Conservation (phyloP, 2,329 filamentous ascomycete genomes). For the Ascosphaera acerosa region DNA sequence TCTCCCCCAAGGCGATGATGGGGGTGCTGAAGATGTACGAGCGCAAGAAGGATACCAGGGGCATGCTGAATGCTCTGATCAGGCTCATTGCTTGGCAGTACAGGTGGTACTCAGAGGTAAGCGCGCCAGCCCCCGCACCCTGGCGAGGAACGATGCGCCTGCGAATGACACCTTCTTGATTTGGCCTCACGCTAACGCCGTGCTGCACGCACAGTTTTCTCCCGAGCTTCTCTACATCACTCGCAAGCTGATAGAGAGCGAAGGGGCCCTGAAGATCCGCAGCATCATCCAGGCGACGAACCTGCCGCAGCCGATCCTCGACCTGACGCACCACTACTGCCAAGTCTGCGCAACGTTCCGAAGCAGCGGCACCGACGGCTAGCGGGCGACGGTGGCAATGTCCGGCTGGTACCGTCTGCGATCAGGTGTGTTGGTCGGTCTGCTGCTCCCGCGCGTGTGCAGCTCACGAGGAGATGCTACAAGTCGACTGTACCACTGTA, state of each 20-base stretch:
- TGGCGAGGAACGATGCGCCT: no score
- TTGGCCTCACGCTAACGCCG: no score
- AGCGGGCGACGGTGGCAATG: no score
- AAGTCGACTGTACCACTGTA: no score
- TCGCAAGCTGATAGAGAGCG: constrained; percentile 82
- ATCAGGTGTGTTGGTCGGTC: no score
- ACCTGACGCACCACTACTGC: constrained; percentile 89
- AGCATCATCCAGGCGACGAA: constrained; percentile 94
- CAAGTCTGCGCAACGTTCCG: constrained; percentile 84
- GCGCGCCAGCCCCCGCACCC: constrained; percentile 6
- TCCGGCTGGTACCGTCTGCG: no score
- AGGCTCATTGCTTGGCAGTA: constrained; percentile 94
- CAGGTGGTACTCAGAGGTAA: constrained; percentile 87
- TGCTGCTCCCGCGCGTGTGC: no score
- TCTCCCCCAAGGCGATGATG: constrained; percentile 75
- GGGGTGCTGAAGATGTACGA: constrained; percentile 65
- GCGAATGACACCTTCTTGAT: no score
- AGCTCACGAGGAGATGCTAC: no score
- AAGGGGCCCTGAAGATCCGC: constrained; percentile 88
- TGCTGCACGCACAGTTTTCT: constrained; percentile 37
- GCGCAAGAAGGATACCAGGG: constrained; percentile 49
- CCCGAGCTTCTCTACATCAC: constrained; percentile 71
- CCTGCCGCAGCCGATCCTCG: constrained; percentile 73
- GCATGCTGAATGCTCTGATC: constrained; percentile 66
- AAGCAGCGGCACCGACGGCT: constrained; percentile 77